Evolutionary conservation across 805 yeast species (phyloP).

Genomic region (Saccharomycopsis amapae): DNA sequence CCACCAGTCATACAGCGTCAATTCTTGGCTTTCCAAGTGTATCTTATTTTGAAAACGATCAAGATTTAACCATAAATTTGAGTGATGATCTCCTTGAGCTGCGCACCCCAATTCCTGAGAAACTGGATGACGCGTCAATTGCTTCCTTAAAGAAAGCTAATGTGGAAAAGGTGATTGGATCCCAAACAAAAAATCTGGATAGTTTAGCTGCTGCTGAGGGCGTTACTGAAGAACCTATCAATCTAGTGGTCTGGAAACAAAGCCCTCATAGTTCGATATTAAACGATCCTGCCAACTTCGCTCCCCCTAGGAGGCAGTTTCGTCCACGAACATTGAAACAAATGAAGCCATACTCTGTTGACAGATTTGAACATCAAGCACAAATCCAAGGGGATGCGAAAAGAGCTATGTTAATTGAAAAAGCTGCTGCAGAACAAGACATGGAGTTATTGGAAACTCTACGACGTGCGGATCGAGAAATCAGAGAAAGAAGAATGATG

Average conservation of each 20-base stretch:
- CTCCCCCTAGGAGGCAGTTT: conserved; percentile 12
- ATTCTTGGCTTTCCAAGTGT: no score
- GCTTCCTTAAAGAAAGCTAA: no score
- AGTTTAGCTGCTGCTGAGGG: no score
- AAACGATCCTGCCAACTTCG: not conserved
- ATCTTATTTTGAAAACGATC: no score
- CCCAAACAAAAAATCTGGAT: no score
- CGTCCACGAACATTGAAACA: conserved; percentile 21
- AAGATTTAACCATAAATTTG: no score
- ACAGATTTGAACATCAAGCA: conserved; percentile 19
- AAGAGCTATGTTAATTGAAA: conserved; percentile 16
- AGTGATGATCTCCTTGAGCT: no score
- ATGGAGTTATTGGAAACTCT: conserved; percentile 15
- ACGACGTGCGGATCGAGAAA: conserved; percentile 16
- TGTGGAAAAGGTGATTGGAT: no score
- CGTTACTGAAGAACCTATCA: no score
- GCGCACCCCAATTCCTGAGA: no score
- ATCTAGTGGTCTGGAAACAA: not conserved
- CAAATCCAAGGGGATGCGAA: conserved; percentile 19
- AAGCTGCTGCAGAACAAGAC: conserved; percentile 20
- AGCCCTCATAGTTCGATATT: not conserved
- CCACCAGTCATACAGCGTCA: no score
- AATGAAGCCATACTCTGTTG: conserved; percentile 21
- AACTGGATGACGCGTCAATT: no score
- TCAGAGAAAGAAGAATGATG: conserved; percentile 14